Conservation (phyloP, 495 filamentous ascomycete genomes). For the Penicillium lagena region DNA sequence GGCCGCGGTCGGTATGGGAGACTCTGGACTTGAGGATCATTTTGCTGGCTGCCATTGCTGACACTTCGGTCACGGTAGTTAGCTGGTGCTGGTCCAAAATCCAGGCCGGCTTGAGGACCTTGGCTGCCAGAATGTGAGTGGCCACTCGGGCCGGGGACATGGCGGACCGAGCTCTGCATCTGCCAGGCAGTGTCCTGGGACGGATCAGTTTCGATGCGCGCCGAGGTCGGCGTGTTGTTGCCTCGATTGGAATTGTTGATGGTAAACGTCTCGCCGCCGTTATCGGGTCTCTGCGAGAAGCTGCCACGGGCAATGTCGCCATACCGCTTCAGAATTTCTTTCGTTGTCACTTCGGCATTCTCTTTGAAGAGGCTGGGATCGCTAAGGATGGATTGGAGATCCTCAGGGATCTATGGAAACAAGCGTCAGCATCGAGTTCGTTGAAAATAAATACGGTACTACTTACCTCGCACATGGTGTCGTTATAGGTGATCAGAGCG, state of each 20-base stretch:
- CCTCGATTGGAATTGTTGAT: slow-evolving; percentile 34
- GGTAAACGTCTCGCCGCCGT: slow-evolving; percentile 49
- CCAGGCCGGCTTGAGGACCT: slow-evolving; percentile 20
- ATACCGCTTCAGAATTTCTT: slow-evolving; percentile 90
- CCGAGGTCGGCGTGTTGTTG: slow-evolving; percentile 35
- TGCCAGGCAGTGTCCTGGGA: slow-evolving; percentile 65
- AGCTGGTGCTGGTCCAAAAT: slow-evolving; percentile 22
- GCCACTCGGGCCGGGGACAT: slow-evolving; percentile 57
- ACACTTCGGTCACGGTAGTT: slow-evolving; percentile 34
- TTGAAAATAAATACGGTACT: neutral
- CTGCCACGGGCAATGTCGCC: slow-evolving; percentile 63
- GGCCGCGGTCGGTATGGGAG: slow-evolving; percentile 36
- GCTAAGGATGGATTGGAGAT: slow-evolving; percentile 76
- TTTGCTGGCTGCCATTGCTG: slow-evolving; percentile 35
- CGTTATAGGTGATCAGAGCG: slow-evolving; percentile 83
- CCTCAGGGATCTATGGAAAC: slow-evolving; percentile 72
- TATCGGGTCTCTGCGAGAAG: slow-evolving; percentile 49
- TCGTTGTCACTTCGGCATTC: slow-evolving; percentile 82
- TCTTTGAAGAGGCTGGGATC: slow-evolving; percentile 77
- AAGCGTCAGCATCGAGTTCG: slow-evolving; percentile 9
- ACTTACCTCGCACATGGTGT: slow-evolving; percentile 93
- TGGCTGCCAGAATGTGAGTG: slow-evolving; percentile 31
- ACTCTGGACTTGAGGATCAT: slow-evolving; percentile 23
- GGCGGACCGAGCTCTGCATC: slow-evolving; percentile 73
- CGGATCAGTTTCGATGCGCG: slow-evolving; percentile 74